phyloP scores from a whole-genome alignment of 2,329 filamentous ascomycete species.

The Thielaviopsis ethacetica region DNA sequence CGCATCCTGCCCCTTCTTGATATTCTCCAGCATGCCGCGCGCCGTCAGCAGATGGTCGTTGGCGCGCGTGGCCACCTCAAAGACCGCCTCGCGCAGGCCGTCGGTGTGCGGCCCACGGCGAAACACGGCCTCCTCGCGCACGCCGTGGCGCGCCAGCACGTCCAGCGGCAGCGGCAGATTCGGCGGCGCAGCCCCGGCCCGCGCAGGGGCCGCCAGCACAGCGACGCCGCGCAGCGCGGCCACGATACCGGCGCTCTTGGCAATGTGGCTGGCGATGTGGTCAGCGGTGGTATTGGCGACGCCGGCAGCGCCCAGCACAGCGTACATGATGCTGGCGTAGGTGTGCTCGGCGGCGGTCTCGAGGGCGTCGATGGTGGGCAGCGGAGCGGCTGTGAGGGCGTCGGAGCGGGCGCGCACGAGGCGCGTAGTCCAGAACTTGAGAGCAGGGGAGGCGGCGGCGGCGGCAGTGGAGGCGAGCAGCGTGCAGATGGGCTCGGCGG shows the following conservation, averaged over 20 bases:
- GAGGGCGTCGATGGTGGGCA: slow-evolving; percentile 52
- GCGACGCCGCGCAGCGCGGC: slow-evolving; percentile 78
- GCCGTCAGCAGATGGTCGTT: slow-evolving; percentile 94
- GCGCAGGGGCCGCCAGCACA: slow-evolving; percentile 48
- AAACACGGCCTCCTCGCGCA: slow-evolving; percentile 82
- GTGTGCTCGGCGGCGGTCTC: slow-evolving; percentile 90
- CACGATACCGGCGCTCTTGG: slow-evolving; percentile 80
- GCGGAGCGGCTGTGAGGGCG: slow-evolving; percentile 70
- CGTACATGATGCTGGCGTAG: slow-evolving; percentile 82
- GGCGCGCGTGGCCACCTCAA: slow-evolving; percentile 78
- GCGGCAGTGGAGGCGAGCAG: slow-evolving; percentile 41
- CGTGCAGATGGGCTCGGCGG: slow-evolving; percentile 81
- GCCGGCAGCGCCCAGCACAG: slow-evolving; percentile 64
- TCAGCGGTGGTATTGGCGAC: slow-evolving; percentile 73
- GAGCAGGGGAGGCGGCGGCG: slow-evolving; percentile 28
- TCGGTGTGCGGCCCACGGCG: slow-evolving; percentile 61
- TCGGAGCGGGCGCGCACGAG: slow-evolving; percentile 70
- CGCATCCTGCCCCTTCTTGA: slow-evolving; percentile 55
- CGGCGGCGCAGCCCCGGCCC: slow-evolving; percentile 17
- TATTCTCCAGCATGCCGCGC: slow-evolving; percentile 72
- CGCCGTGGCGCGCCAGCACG: slow-evolving; percentile 65
- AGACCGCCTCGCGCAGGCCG: slow-evolving; percentile 77
- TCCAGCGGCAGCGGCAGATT: slow-evolving; percentile 69
- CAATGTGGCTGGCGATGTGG: slow-evolving; percentile 86
- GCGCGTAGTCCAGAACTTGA: slow-evolving; percentile 60